Conservation (phyloP, 129 eudicot species). For the Saposhnikovia divaricata region DNA sequence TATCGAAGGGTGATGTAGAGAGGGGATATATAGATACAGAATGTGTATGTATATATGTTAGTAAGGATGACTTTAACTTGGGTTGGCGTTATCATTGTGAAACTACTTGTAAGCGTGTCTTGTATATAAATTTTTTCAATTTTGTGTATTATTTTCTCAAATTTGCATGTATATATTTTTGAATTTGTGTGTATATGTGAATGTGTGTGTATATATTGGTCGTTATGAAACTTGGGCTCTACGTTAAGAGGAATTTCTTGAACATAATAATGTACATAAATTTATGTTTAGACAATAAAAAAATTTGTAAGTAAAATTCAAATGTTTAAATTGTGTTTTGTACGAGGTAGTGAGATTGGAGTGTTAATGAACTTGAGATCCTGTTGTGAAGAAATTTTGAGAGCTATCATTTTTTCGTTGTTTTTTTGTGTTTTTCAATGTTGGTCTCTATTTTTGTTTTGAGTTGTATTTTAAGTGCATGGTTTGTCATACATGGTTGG, state of each 20-base stretch:
- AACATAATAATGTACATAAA: not conserved
- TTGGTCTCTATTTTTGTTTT: no score
- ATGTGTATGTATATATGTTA: not conserved
- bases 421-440: no score
- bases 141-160: not conserved
- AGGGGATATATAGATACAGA: not conserved
- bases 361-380: not conserved
- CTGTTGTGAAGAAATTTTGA: no score
- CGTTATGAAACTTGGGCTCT: not conserved
- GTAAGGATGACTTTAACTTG: not conserved
- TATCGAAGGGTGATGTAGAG: not conserved
- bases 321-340: not conserved
- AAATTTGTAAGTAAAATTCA: not conserved
- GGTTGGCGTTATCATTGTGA: slow-evolving; percentile 21
- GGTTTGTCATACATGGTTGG: no score
- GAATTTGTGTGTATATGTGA: not conserved
- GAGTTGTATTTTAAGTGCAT: not conserved
- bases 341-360: not conserved
- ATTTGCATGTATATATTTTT: not conserved
- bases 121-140: not conserved
- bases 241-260: not conserved
- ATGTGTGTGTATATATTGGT: not conserved
- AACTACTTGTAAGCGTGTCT: slow-evolving; percentile 5
- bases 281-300: not conserved
- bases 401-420: no score